Conservation (phyloP, 2,329 filamentous ascomycete species). For the Colletotrichum sp. region DNA sequence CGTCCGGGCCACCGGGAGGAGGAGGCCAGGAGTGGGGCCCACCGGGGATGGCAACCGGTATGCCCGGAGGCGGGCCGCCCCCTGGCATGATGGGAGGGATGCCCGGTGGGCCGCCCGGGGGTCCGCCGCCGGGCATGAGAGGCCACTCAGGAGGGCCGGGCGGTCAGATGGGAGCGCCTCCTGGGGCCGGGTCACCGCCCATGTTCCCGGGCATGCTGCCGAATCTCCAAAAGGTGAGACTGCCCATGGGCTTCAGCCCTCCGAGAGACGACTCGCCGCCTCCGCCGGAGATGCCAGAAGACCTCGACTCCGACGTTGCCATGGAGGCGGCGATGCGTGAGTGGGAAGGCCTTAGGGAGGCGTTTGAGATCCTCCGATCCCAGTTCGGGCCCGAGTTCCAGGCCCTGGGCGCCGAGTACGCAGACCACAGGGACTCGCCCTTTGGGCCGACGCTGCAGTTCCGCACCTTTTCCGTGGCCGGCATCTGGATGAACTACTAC, state of each 20-base stretch:
- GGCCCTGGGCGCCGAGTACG: conserved; percentile 73
- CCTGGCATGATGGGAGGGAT: conserved; percentile 3
- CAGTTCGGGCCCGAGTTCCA: conserved; percentile 78
- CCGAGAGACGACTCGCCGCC: conserved; percentile 47
- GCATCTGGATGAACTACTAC: conserved; percentile 87
- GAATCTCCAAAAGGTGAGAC: conserved; percentile 51
- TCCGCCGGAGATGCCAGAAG: conserved; percentile 48
- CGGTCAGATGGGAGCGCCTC: conserved; percentile 8
- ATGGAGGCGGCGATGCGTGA: conserved; percentile 76
- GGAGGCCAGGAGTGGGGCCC: not conserved
- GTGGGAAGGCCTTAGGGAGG: conserved; percentile 76
- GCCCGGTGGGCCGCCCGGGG: not conserved
- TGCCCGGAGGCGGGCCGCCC: not conserved
- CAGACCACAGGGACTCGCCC: conserved; percentile 66
- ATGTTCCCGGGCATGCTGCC: conserved; percentile 63
- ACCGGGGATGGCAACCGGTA: conserved; percentile 1
- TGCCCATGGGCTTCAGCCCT: conserved; percentile 61
- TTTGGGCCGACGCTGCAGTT: conserved; percentile 86
- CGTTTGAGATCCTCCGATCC: conserved; percentile 70
- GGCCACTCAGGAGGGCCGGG: conserved; percentile 14
- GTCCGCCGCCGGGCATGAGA: not conserved
- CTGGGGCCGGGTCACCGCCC: conserved; percentile 41
- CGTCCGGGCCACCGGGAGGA: not conserved
- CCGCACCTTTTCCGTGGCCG: conserved; percentile 84
- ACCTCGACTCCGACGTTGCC: conserved; percentile 65